phyloP scores from a whole-genome alignment of 2,329 filamentous ascomycete genomes.

The Pseudonectria foliicola region DNA sequence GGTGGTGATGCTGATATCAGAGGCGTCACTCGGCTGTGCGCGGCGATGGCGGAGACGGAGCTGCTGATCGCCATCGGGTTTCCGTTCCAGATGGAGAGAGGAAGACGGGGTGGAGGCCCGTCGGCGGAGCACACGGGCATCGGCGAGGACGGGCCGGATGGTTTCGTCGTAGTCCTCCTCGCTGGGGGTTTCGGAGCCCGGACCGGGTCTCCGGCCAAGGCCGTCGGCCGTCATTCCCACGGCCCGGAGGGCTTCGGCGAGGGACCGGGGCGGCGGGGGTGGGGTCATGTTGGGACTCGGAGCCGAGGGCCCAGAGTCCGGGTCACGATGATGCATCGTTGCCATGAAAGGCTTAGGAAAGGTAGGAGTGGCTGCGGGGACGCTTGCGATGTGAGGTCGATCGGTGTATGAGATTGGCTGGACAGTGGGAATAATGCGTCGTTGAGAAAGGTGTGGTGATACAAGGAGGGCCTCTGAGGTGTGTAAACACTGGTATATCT shows the following conservation, averaged over 20 bases:
- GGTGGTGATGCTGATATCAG: neutral
- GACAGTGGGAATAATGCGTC: too few species aligned
- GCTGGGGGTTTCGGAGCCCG: slow-evolving; percentile 34
- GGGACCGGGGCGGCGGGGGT: slow-evolving; percentile 15
- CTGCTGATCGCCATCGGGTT: neutral
- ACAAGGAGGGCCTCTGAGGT: too few species aligned
- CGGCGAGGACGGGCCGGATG: slow-evolving; percentile 20
- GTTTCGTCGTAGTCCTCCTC: slow-evolving; percentile 41
- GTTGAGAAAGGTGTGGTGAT: too few species aligned
- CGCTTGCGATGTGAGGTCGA: too few species aligned
- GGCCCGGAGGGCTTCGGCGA: slow-evolving; percentile 21
- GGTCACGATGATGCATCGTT: neutral
- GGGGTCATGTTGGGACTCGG: slow-evolving; percentile 3
- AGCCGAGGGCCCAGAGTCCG: neutral
- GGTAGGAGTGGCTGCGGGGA: too few species aligned
- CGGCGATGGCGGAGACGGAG: too few species aligned
- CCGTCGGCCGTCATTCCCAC: slow-evolving; percentile 18
- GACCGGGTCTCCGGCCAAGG: slow-evolving; percentile 8
- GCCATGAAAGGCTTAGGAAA: neutral
- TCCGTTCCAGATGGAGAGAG: neutral
- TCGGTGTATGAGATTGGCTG: too few species aligned
- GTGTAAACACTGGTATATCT: too few species aligned
- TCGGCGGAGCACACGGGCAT: slow-evolving; percentile 11
- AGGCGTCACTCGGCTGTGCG: too few species aligned
- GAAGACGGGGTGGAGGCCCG: slow-evolving; percentile 7